These are phyloP conservation scores for Penicillium hordei DNA, from an alignment of 2,329 filamentous ascomycete genomes.

Conservation along the genomic window DNA sequence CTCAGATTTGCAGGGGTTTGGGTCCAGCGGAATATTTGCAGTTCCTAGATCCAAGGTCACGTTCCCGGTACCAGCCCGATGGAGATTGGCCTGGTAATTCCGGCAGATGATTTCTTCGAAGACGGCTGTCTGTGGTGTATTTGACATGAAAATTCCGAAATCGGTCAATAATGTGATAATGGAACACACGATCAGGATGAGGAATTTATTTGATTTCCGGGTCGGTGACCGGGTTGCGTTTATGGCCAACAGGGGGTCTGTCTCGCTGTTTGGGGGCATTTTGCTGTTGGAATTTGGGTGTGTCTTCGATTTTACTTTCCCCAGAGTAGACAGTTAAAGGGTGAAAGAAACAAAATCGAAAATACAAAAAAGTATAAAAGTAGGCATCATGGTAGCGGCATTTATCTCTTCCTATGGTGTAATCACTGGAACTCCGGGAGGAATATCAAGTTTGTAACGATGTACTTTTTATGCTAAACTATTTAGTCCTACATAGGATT, in stretches of 20 bases:
- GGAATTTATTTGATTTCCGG: slow-evolving; percentile 13
- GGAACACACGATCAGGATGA: slow-evolving; percentile 15
- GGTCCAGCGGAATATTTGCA: neutral
- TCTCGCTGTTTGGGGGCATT: neutral
- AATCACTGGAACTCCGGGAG: too few species aligned
- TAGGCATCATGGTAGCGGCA: too few species aligned
- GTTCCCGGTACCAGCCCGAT: neutral
- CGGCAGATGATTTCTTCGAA: slow-evolving; percentile 30
- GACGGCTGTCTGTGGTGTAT: slow-evolving; percentile 27
- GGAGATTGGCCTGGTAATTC: slow-evolving; percentile 16
- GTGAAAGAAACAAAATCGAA: too few species aligned
- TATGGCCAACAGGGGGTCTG: slow-evolving; percentile 9
- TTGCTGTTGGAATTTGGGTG: too few species aligned
- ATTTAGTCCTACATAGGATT: too few species aligned
- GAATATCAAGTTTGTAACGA: too few species aligned
- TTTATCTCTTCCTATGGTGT: too few species aligned
- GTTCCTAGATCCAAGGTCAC: too few species aligned
- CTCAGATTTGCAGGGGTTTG: slow-evolving; percentile 31
- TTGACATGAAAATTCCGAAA: slow-evolving; percentile 23
- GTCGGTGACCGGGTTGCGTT: neutral
- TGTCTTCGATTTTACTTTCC: too few species aligned
- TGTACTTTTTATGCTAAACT: too few species aligned
- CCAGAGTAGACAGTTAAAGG: too few species aligned
- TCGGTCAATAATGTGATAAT: slow-evolving; percentile 19
- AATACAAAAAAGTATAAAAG: too few species aligned